phyloP scores from a whole-genome alignment of 179 eudicot species.

The Spinacia oleracea region DNA sequence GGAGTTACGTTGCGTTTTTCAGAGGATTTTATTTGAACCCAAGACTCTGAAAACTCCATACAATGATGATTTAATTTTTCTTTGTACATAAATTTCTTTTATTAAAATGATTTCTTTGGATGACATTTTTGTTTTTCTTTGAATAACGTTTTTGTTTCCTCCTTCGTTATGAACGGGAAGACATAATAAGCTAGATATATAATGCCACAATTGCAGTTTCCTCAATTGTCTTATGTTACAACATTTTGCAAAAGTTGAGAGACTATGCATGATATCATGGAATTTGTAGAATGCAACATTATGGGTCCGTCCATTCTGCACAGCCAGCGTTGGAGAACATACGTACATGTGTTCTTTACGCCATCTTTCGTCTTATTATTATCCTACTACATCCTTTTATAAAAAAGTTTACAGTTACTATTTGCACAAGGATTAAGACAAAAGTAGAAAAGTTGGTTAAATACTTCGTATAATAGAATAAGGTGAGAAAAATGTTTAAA shows the following conservation, averaged over 20 bases:
- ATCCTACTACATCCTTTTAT: no score
- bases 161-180: neutral
- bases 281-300: neutral
- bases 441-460: no score
- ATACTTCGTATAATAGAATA: no score
- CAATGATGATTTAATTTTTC: no score
- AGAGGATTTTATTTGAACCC: no score
- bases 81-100: no score
- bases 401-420: no score
- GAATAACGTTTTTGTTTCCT: neutral
- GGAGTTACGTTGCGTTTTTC: no score
- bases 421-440: no score
- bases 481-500: no score
- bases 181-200: neutral
- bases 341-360: no score
- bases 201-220: conserved; percentile 29
- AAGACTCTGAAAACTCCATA: no score
- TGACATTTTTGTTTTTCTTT: neutral
- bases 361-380: neutral
- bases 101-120: neutral
- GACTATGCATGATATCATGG: neutral
- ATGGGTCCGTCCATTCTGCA: neutral
- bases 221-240: conserved; percentile 16
- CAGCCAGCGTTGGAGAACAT: neutral
- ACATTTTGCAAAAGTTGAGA: conserved; percentile 21